Conservation (phyloP, 2,329 filamentous ascomycete genomes). For the Fusarium compactum region DNA sequence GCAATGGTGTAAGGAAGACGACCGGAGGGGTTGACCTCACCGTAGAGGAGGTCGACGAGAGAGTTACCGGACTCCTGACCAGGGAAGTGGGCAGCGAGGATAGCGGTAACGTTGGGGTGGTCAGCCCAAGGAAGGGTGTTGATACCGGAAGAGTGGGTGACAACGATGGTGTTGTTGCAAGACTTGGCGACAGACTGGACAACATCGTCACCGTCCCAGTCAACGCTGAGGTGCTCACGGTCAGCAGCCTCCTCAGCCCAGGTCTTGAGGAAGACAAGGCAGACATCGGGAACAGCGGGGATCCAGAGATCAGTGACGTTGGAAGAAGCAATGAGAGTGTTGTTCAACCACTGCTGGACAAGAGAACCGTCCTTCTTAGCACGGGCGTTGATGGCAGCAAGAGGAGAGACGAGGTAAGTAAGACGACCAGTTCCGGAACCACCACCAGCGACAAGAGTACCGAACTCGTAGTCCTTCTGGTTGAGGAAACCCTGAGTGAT, state of each 20-base stretch:
- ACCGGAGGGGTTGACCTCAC: conserved; percentile 74
- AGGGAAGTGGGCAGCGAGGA: conserved; percentile 76
- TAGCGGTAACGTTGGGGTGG: conserved; percentile 73
- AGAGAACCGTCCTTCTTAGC: conserved; percentile 60
- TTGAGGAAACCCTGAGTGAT: conserved; percentile 75
- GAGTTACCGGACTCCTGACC: conserved; percentile 78
- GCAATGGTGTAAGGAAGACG: conserved; percentile 80
- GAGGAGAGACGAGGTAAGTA: conserved; percentile 54
- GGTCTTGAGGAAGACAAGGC: conserved; percentile 73
- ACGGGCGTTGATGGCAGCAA: conserved; percentile 59
- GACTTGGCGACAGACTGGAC: conserved; percentile 72
- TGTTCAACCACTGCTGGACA: conserved; percentile 61
- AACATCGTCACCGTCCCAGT: conserved; percentile 71
- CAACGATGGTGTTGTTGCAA: conserved; percentile 72
- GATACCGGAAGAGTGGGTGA: conserved; percentile 77
- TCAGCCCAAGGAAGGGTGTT: conserved; percentile 76
- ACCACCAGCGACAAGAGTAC: conserved; percentile 70
- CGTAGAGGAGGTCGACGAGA: conserved; percentile 75
- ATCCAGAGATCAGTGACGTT: conserved; percentile 60
- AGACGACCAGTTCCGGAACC: conserved; percentile 58
- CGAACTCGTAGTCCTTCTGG: conserved; percentile 71
- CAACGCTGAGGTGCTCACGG: conserved; percentile 64
- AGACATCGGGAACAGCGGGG: conserved; percentile 70
- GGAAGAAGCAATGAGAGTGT: conserved; percentile 55
- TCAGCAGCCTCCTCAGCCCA: conserved; percentile 75